Evolutionary conservation across 768 basidiomycete species (phyloP).

Genomic region (Lenzites betulinus): DNA sequence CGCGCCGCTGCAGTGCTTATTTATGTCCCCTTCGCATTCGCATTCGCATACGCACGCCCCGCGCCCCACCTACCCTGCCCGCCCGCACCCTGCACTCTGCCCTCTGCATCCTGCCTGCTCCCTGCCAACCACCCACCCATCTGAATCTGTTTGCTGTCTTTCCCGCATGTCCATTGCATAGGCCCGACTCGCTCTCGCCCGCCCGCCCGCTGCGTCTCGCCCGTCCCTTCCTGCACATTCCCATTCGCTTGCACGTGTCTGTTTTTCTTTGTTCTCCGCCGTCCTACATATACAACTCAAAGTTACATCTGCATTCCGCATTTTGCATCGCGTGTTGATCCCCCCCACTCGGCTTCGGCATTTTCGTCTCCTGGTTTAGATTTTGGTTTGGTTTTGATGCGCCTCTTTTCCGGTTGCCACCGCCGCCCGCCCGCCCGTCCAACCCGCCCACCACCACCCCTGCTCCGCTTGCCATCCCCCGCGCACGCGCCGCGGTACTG

Average conservation of each 20-base stretch:
- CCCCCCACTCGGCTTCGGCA: too few relatives aligned
- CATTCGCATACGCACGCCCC: neutral
- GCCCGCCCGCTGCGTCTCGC: neutral
- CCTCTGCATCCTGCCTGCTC: too few relatives aligned
- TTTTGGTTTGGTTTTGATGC: too few relatives aligned
- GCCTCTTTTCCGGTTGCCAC: too few relatives aligned
- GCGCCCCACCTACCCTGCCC: neutral
- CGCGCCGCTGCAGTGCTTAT: slow-evolving; percentile 14
- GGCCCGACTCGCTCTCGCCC: neutral
- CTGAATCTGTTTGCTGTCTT: neutral
- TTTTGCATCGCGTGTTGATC: neutral
- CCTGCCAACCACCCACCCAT: too few relatives aligned
- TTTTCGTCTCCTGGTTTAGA: too few relatives aligned
- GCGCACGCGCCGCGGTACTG: too few relatives aligned
- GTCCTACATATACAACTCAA: neutral
- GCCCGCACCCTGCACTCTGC: neutral
- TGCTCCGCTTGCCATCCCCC: too few relatives aligned
- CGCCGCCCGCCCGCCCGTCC: too few relatives aligned
- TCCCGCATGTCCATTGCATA: slow-evolving; percentile 1
- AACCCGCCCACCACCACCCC: too few relatives aligned
- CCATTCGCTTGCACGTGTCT: slow-evolving; percentile 10
- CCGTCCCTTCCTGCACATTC: slow-evolving; percentile 1
- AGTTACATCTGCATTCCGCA: neutral
- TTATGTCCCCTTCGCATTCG: slow-evolving; percentile 6
- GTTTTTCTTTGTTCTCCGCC: neutral